Conservation (phyloP, 2,329 filamentous ascomycete genomes). For the Trichoderma semiorbis region DNA sequence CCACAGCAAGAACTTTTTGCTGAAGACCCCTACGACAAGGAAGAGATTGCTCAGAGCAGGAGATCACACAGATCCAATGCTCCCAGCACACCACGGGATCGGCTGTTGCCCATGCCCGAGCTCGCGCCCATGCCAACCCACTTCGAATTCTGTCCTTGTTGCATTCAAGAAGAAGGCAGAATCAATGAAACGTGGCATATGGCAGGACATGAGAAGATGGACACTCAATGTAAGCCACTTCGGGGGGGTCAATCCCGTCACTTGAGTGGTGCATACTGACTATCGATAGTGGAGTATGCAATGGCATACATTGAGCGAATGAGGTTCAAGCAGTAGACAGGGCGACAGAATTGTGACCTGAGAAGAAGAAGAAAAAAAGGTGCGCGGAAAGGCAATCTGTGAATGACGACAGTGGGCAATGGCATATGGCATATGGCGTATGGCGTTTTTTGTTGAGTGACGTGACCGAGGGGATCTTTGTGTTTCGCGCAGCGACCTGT, state of each 20-base stretch:
- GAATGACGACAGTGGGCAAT: neutral
- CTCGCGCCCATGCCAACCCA: slow-evolving; percentile 16
- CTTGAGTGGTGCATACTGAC: slow-evolving; percentile 12
- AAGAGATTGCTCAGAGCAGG: neutral
- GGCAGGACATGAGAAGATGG: slow-evolving; percentile 17
- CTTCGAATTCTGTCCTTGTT: slow-evolving; percentile 18
- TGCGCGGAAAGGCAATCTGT: neutral
- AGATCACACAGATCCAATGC: neutral
- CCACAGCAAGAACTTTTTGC: neutral
- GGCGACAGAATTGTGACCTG: neutral
- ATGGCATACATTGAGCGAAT: slow-evolving; percentile 16
- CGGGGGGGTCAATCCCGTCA: neutral
- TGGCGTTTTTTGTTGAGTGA: slow-evolving; percentile 1
- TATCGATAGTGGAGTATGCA: slow-evolving; percentile 14
- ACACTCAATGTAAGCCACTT: slow-evolving; percentile 15
- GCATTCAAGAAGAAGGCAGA: slow-evolving; percentile 12
- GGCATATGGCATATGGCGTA: slow-evolving; percentile 4
- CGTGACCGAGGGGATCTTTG: neutral
- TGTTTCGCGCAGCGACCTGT: neutral
- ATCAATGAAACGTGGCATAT: slow-evolving; percentile 19
- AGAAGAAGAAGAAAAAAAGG: neutral
- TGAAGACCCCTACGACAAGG: neutral
- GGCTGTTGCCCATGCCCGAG: slow-evolving; percentile 12
- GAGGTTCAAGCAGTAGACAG: neutral
- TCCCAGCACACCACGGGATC: slow-evolving; percentile 16